Evolutionary conservation across 75 land plant species (phyloP).

Genomic region (Gnetum montanum): DNA sequence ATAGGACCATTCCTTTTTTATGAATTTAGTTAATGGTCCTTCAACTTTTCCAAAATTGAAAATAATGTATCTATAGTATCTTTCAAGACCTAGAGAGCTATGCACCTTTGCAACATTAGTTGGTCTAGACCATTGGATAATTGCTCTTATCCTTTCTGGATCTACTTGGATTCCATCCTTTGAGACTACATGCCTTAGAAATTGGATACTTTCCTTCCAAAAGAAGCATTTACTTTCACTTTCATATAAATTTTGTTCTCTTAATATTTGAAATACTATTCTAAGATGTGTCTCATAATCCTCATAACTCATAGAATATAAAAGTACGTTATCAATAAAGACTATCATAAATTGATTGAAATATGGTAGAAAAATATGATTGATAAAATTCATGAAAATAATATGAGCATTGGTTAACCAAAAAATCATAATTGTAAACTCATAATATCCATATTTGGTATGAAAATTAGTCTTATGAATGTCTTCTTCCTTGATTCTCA

Average conservation of each 20-base stretch:
- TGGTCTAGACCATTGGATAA: not conserved
- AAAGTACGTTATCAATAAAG: not conserved
- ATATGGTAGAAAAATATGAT: not conserved
- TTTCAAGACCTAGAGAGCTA: not conserved
- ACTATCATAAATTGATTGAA: not conserved
- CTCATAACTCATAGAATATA: not conserved
- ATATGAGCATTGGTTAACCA: not conserved
- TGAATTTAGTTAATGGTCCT: not conserved
- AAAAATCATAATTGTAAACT: not conserved
- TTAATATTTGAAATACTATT: not conserved
- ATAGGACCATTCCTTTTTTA: not conserved
- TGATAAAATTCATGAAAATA: not conserved
- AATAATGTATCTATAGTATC: not conserved
- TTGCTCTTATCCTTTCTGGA: not conserved
- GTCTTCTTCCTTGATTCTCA: not conserved
- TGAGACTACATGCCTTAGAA: not conserved
- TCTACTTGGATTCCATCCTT: not conserved
- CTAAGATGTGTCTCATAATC: not conserved
- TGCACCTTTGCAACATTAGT: not conserved
- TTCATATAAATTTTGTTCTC: not conserved
- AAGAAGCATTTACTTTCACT: not conserved
- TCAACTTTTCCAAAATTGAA: not conserved
- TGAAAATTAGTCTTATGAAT: not conserved
- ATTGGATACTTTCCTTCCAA: not conserved
- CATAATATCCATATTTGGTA: not conserved